Percentiles rank a stretch among this genome's conserved stretches.
Conservation (phyloP, 1,284 basidiomycete genomes). For the Tausonia pullulans region DNA sequence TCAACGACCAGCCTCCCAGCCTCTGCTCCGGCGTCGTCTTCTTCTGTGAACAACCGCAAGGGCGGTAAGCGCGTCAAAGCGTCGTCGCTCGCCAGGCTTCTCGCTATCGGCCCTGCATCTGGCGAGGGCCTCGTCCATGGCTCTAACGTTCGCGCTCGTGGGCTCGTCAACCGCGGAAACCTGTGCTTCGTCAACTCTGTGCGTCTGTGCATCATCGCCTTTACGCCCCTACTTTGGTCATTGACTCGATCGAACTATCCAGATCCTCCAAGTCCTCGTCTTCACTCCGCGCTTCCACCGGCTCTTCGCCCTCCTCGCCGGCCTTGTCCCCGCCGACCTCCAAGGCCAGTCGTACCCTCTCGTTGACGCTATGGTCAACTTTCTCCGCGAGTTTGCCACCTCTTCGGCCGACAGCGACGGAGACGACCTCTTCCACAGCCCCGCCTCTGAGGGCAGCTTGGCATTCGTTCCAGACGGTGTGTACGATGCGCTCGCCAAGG, state of each 20-base stretch:
- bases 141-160: slow-evolving; percentile 42
- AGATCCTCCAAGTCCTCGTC: slow-evolving; percentile 74
- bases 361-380: slow-evolving; percentile 69
- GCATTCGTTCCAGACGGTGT: slow-evolving; percentile 79
- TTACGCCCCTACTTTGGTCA: background rate
- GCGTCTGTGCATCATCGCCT: slow-evolving; percentile 17
- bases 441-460: slow-evolving; percentile 25
- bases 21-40: slow-evolving; percentile 1
- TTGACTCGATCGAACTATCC: background rate
- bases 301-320: slow-evolving; percentile 62
- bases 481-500: slow-evolving; percentile 93
- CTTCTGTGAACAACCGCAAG: background rate
- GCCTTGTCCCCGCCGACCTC: slow-evolving; percentile 41
- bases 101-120: slow-evolving; percentile 1
- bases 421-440: background rate
- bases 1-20: slow-evolving; percentile 19
- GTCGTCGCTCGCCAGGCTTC: slow-evolving; percentile 8
- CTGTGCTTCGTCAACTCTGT: slow-evolving; percentile 95
- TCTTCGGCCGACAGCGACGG: too few relatives aligned
- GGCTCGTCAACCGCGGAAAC: slow-evolving; percentile 89
- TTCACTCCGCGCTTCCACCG: slow-evolving; percentile 79
- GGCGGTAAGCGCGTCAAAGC: background rate
- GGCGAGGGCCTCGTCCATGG: background rate
- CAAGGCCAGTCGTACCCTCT: slow-evolving; percentile 51
- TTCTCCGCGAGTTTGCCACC: slow-evolving; percentile 61